These are phyloP conservation scores for Penicillium dipodomyicola DNA, from an alignment of 495 filamentous ascomycete genomes.

Conservation along the genomic window DNA sequence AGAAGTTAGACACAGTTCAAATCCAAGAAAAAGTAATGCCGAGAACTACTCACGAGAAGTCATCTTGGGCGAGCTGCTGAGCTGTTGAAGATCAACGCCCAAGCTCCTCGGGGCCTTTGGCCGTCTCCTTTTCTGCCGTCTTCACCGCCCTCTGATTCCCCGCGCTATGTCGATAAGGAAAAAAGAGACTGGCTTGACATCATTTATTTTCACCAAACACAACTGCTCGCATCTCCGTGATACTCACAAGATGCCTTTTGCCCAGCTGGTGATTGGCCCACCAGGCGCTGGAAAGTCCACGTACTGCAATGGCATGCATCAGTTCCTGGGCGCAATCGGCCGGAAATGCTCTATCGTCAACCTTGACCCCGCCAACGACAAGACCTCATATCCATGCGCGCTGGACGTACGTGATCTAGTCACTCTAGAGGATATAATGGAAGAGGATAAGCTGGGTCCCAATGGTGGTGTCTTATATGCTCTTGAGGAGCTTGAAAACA, in stretches of 20 bases:
- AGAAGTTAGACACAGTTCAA: constrained; percentile 15
- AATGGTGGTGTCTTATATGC: constrained; percentile 93
- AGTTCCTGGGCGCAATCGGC: constrained; percentile 92
- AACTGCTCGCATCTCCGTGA: neutral
- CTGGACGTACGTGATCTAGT: constrained; percentile 88
- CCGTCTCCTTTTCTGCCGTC: constrained; percentile 36
- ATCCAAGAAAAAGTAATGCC: neutral
- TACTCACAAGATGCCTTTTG: constrained; percentile 52
- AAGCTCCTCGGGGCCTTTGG: constrained; percentile 27
- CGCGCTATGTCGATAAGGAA: constrained; percentile 27
- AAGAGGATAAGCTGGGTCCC: constrained; percentile 83
- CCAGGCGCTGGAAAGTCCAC: constrained; percentile 96
- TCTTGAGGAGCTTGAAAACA: constrained; percentile 90
- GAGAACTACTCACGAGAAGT: constrained; percentile 35
- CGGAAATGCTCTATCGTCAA: constrained; percentile 94
- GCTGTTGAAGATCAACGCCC: constrained; percentile 26
- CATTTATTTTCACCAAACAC: neutral
- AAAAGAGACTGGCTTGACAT: constrained; percentile 18
- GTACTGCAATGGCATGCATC: constrained; percentile 97
- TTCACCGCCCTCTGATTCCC: constrained; percentile 33
- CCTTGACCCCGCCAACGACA: constrained; percentile 94
- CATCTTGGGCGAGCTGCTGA: constrained; percentile 27
- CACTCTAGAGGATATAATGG: constrained; percentile 91
- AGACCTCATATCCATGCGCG: constrained; percentile 63
- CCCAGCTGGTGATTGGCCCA: constrained; percentile 84